These are phyloP conservation scores for Eustoma russellianum DNA, from an alignment of 257 asterid species.

Conservation along the genomic window DNA sequence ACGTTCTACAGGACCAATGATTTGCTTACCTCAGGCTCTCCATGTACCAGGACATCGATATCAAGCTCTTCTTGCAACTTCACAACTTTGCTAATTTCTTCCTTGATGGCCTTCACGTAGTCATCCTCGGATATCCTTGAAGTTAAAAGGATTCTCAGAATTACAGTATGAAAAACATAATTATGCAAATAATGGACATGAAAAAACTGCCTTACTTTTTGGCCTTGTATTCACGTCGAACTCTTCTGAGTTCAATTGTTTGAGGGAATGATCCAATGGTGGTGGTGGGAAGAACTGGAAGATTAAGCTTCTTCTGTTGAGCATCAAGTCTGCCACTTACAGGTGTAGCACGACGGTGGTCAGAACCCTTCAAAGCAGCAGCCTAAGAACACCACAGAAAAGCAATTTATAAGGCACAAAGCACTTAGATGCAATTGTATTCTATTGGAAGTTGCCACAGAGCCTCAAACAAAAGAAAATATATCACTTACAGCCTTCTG, in stretches of 20 bases:
- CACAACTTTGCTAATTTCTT: constrained; percentile 89
- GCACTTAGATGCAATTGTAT: too few relatives aligned
- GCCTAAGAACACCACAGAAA: constrained; percentile 29
- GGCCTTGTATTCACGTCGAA: constrained; percentile 97
- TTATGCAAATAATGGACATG: constrained; percentile 1
- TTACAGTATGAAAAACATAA: background rate
- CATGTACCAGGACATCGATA: constrained; percentile 96
- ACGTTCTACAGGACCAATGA: background rate
- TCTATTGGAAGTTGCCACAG: constrained; percentile 8
- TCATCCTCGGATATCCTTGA: constrained; percentile 87
- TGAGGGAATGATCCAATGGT: constrained; percentile 98
- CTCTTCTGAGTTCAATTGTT: constrained; percentile 85
- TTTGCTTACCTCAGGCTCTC: constrained; percentile 91
- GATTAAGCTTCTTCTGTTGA: constrained; percentile 95
- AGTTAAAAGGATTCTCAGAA: constrained; percentile 13
- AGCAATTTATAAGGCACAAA: background rate
- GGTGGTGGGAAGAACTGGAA: constrained; percentile 95
- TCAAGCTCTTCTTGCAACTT: constrained; percentile 98
- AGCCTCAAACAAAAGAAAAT: background rate
- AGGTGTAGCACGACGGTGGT: constrained; percentile 91
- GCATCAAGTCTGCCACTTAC: constrained; percentile 94
- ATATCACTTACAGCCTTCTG: constrained; percentile 86
- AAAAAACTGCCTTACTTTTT: constrained; percentile 49
- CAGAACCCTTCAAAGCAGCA: constrained; percentile 89
- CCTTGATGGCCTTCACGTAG: constrained; percentile 65